phyloP scores from a whole-genome alignment of 768 basidiomycete species.

The Pisolithus tinctorius region DNA sequence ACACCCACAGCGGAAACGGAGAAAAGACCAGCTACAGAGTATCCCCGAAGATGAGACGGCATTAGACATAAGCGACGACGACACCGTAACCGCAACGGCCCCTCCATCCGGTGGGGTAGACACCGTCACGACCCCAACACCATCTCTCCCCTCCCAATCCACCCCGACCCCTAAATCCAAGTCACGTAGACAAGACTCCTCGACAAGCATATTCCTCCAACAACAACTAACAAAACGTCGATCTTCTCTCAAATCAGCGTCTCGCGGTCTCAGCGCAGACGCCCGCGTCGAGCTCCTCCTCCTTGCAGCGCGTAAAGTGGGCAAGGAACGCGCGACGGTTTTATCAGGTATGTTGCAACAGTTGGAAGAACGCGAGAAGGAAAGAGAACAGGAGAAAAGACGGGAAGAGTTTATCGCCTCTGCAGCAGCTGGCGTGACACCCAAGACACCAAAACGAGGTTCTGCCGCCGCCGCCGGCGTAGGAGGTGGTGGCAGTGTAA shows the following conservation, averaged over 20 bases:
- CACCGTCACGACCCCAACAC: slow-evolving; percentile 12
- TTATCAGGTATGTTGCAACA: slow-evolving; percentile 43
- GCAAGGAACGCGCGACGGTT: slow-evolving; percentile 52
- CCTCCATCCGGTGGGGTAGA: slow-evolving; percentile 3
- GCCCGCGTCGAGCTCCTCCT: slow-evolving; percentile 68
- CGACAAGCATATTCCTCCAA: slow-evolving; percentile 4
- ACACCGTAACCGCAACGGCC: slow-evolving; percentile 7
- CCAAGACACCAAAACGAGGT: slow-evolving; percentile 24
- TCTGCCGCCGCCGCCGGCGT: no score
- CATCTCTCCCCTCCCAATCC: slow-evolving; percentile 7
- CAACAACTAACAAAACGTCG: slow-evolving; percentile 18
- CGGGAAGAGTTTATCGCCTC: slow-evolving; percentile 17
- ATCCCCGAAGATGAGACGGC: slow-evolving; percentile 21
- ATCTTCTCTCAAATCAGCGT: slow-evolving; percentile 18
- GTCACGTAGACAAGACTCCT: slow-evolving; percentile 15
- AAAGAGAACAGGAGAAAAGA: slow-evolving; percentile 16
- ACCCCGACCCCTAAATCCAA: slow-evolving; percentile 20
- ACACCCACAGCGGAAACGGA: slow-evolving; percentile 19
- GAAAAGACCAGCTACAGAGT: slow-evolving; percentile 13
- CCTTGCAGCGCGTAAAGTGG: slow-evolving; percentile 63
- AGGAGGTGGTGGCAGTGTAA: no score
- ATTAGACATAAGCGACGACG: slow-evolving; percentile 18
- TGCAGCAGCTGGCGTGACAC: slow-evolving; percentile 16
- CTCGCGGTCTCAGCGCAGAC: slow-evolving; percentile 42
- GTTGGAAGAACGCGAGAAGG: slow-evolving; percentile 27